phyloP scores from a whole-genome alignment of 768 basidiomycete genomes.

The Leucogyrophana mollusca region DNA sequence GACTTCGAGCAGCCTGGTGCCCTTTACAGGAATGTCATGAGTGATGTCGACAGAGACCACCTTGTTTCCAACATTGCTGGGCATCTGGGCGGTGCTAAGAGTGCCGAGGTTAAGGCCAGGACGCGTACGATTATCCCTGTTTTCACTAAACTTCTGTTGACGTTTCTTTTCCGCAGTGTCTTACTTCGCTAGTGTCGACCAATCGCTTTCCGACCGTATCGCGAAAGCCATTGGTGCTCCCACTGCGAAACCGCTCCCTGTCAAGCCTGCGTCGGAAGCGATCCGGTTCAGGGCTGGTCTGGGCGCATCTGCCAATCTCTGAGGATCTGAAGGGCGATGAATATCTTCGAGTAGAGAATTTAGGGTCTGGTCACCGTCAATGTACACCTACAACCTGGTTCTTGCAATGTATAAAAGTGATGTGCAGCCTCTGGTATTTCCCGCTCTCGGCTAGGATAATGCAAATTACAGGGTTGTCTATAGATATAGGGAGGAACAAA shows the following conservation, averaged over 20 bases:
- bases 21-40: slow-evolving; percentile 68
- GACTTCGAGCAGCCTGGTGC: slow-evolving; percentile 85
- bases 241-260: slow-evolving; percentile 55
- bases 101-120: slow-evolving; percentile 52
- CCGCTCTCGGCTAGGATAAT: no score
- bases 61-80: slow-evolving; percentile 67
- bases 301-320: slow-evolving; percentile 2
- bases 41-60: slow-evolving; percentile 55
- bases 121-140: slow-evolving; percentile 53
- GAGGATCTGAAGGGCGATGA: no score
- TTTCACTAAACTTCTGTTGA: neutral
- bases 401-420: no score
- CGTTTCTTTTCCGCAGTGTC: slow-evolving; percentile 45
- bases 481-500: slow-evolving; percentile 83
- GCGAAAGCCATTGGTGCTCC: slow-evolving; percentile 70
- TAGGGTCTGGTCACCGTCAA: no score
- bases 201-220: slow-evolving; percentile 71
- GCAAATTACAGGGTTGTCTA: slow-evolving; percentile 26
- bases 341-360: no score
- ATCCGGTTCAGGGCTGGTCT: slow-evolving; percentile 42
- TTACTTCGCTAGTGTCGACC: slow-evolving; percentile 79
- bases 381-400: no score
- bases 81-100: slow-evolving; percentile 64
- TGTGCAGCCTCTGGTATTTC: no score
- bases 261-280: slow-evolving; percentile 60